Base-by-base conservation (phyloP, 2,329 filamentous ascomycete genomes). In the Magnaporthiopsis incrustans region DNA sequence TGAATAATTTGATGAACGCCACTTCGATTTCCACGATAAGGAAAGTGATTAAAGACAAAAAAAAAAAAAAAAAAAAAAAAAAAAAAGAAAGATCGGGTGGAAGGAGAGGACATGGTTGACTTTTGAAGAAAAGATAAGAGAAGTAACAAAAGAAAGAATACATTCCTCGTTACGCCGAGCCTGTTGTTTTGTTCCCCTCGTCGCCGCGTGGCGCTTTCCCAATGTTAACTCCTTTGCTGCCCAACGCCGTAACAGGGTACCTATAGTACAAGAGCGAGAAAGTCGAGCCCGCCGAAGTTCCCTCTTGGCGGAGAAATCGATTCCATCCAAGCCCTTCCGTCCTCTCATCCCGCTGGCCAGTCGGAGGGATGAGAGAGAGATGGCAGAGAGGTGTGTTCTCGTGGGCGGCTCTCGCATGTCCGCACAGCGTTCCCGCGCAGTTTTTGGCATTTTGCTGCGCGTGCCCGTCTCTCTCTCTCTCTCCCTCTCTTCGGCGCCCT, bases 221-320 rank as follows among this genome's bases (percentile, higher is more conserved):
- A 65, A 62, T 68, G 66, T 67, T 67, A 12, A 30, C 66, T 66
- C 67, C 66, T 63, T 66, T 64, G 66, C 65, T 67, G 65, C 67
- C 68, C 53, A 71, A 71, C 70, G 67, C 70, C 70, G 63, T 63
- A 65, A 68, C 64, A 69, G 71, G 65, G 70, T 69, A 30, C 30
- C 30, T 35, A 69, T 77, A 74, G 67, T 70, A 74, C 60, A 75
- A 64, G 69, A 68, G 68, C 70, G 69, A 65, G 69, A 67, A 62
- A 63, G 67, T 69, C 71, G 69, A 64, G 70, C 69, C 68, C 3
- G 30, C 14, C 57, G 4, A 26, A 58, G 5, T 11, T 25, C 25
- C 5, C 14, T 26, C n/a, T 50, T n/a, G n/a, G n/a, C n/a, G n/a
- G n/a, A n/a, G n/a, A n/a, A n/a, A n/a, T n/a, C n/a, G n/a, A 30